A percentile compares a stretch with the other conserved stretches of the same genome.
These are phyloP conservation scores for Lipomyces spencermartinsiae DNA, from an alignment of 805 yeast species.

Conservation along the genomic window DNA sequence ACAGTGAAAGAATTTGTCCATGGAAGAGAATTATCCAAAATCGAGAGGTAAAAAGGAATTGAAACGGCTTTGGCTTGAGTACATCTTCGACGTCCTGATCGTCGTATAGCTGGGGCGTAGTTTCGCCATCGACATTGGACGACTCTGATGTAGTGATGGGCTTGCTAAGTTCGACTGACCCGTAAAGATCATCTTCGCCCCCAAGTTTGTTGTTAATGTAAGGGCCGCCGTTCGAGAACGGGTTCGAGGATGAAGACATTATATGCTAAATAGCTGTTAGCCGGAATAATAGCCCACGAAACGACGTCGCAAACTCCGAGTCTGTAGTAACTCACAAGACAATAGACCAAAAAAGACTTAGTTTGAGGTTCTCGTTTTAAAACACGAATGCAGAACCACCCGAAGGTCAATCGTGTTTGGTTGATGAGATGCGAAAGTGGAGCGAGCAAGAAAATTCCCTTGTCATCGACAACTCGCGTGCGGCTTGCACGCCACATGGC, in stretches of 20 bases:
- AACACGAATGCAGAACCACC: constrained; percentile 43
- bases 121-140: background rate
- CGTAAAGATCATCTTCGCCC: constrained; percentile 2
- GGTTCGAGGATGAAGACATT: constrained; percentile 11
- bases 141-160: background rate
- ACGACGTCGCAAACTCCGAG: background rate
- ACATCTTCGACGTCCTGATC: constrained; percentile 2
- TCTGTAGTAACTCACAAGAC: background rate
- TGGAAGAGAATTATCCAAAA: constrained; percentile 52
- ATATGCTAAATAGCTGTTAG: background rate
- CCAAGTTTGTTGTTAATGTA: background rate
- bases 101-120: background rate
- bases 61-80: constrained; percentile 25
- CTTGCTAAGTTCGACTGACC: constrained; percentile 10
- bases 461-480: no score
- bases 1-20: constrained; percentile 52
- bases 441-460: no score
- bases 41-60: constrained; percentile 45
- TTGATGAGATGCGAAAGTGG: no score
- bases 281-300: background rate
- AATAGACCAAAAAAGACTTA: background rate
- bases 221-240: background rate
- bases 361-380: constrained; percentile 37
- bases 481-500: no score
- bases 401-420: constrained; percentile 40